A percentile compares a stretch with the other conserved stretches of the same genome.
Conservation (phyloP, 805 yeast species). For the Teunomyces pallodes region DNA sequence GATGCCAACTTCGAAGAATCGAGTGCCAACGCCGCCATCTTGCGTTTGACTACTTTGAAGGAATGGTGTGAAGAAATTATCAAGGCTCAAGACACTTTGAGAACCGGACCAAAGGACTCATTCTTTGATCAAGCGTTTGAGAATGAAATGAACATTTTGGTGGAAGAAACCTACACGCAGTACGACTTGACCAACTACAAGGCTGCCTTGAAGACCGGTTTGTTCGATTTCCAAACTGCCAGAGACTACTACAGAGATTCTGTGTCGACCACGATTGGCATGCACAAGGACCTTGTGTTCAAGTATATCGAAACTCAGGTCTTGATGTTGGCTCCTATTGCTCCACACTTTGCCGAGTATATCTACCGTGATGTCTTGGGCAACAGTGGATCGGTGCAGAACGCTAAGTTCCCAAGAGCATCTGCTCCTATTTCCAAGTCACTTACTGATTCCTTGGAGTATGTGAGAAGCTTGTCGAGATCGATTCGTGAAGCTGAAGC, state of each 20-base stretch:
- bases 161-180: slow-evolving; percentile 69
- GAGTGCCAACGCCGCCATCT: slow-evolving; percentile 94
- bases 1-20: slow-evolving; percentile 98
- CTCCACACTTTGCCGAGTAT: slow-evolving; percentile 94
- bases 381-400: slow-evolving; percentile 64
- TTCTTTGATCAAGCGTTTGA: slow-evolving; percentile 90
- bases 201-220: slow-evolving; percentile 83
- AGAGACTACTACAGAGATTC: slow-evolving; percentile 96
- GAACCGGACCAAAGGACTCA: slow-evolving; percentile 46
- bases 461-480: slow-evolving; percentile 76
- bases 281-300: slow-evolving; percentile 81
- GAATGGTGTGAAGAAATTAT: slow-evolving; percentile 91
- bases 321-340: slow-evolving; percentile 81
- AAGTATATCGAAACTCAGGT: slow-evolving; percentile 86
- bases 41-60: slow-evolving; percentile 85
- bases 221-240: slow-evolving; percentile 91
- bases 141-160: slow-evolving; percentile 84
- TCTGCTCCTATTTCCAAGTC: slow-evolving; percentile 60
- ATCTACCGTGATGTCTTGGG: slow-evolving; percentile 80
- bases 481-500: slow-evolving; percentile 93
- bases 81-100: slow-evolving; percentile 46
- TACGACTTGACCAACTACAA: slow-evolving; percentile 77
- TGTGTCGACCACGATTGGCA: slow-evolving; percentile 48
- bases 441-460: slow-evolving; percentile 66
- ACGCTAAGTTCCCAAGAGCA: slow-evolving; percentile 79